Base-by-base conservation (phyloP, 2,329 filamentous ascomycete genomes). In the Rachicladosporium sp. region DNA sequence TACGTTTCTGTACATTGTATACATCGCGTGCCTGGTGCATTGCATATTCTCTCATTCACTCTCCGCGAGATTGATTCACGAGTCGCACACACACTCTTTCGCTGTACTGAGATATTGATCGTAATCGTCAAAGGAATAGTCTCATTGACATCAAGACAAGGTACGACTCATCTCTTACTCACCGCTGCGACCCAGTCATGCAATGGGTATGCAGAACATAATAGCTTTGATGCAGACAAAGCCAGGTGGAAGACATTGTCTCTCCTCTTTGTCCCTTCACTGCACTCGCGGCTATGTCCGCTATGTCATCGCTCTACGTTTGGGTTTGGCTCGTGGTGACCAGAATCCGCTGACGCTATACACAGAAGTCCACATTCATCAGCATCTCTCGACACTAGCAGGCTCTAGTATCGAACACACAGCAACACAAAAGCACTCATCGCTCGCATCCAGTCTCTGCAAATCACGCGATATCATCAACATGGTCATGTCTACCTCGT, bases 401-500 rank as follows among this genome's bases (percentile, higher is more conserved):
- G 39, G 39, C 15, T 29, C 39, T 41, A 41, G 39, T 35, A 23
- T 23, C 21, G 21, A 33, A 23, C 21, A 23, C 21, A n/a, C 27
- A 33, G 33, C 42, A 44, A 11, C 31, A 30, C 21, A 10, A 27
- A 21, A 29, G 30, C 27, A 15, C 40, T 40, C 40, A 29, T 3
- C 33, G 33, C 40, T 41, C 31, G 36, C 42, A 30, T 36, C 29
- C 42, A 44, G 38, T 45, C 39, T 35, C 33, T 39, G 27, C 43
- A 43, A 37, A 13, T 45, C 37, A 38, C 13, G 36, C 44, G 33
- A 49, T 40, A 39, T 40, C 39, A 60, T 53, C 51, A 72, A 61
- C 53, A 63, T 64, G 59, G 66, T 23, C 21, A 23, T 23, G 21
- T 23, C 56, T 29, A 47, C 75, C 29, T 57, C 67, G 33, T 59